These are phyloP conservation scores for Coemansia sp. DNA, from an alignment of 192 early-diverging fungal species.

Conservation along the genomic window DNA sequence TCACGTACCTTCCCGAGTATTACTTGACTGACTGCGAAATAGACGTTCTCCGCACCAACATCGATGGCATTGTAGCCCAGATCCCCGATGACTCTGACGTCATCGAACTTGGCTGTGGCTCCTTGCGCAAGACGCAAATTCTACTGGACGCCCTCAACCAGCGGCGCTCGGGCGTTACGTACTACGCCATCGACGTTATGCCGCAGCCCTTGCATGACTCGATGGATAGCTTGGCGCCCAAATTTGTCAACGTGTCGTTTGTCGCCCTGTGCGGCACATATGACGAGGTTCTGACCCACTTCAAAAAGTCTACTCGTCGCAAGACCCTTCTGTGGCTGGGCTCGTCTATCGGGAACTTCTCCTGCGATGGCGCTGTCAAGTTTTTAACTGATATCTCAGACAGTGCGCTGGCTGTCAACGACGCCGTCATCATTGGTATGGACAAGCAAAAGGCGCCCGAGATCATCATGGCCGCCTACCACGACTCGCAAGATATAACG, in stretches of 20 bases:
- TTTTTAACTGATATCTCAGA: conserved; percentile 64
- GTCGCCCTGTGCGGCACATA: conserved; percentile 87
- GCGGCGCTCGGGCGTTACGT: conserved; percentile 63
- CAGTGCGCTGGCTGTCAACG: conserved; percentile 62
- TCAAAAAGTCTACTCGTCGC: conserved; percentile 53
- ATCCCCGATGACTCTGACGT: conserved; percentile 69
- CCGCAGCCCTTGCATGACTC: conserved; percentile 73
- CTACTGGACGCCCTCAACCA: conserved; percentile 73
- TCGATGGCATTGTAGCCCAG: conserved; percentile 61
- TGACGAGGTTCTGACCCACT: conserved; percentile 72
- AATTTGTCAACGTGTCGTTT: conserved; percentile 67
- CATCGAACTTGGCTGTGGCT: conserved; percentile 88
- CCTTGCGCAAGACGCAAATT: conserved; percentile 85
- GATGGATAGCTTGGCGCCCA: conserved; percentile 61
- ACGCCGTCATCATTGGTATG: conserved; percentile 81
- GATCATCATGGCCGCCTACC: conserved; percentile 77
- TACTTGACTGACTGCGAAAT: conserved; percentile 86
- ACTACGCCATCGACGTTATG: conserved; percentile 90
- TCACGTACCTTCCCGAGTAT: conserved; percentile 85
- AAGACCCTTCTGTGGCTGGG: conserved; percentile 90
- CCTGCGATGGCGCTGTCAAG: conserved; percentile 59
- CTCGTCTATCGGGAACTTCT: conserved; percentile 82
- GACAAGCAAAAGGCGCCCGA: conserved; percentile 75
- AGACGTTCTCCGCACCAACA: conserved; percentile 68
- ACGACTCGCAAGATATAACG: conserved; percentile 76